Evolutionary conservation across 1,139 yeast genomes (phyloP), one percentile per base, ranked within the genome.

Genomic region (Diutina mesorugosa): DNA sequence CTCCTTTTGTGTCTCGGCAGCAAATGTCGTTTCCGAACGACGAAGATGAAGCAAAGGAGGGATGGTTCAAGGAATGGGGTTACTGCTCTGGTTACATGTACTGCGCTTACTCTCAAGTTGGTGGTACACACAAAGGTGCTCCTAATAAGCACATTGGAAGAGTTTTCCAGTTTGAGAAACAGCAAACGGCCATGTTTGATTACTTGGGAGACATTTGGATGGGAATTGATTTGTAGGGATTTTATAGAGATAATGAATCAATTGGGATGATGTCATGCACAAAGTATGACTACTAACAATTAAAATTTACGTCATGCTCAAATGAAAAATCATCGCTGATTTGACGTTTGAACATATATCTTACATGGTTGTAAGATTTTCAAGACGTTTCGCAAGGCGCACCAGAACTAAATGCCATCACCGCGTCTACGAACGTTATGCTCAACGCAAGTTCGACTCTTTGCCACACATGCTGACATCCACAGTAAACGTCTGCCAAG

Each of bases 51-150:
- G 69, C 74, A 6, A 63, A 63, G 28, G 58, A 63, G 53, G 62
- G 72, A 2, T 72, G 77, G 77, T 65, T 64, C 46, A 29, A 28
- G 28, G 62, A 68, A 65, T 58, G 68, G 26, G 65, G 64, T 16
- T 72, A 71, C 59, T 72, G 77, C 60, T 59, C 64, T 54, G 71
- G 71, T 4, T 72, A 72, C 58, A 68, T 71, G 6, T 72, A 76
- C 76, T 72, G 77, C 62, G 76, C 69, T 1, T 71, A 71, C 58
- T 70, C 73, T 12, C 66, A 67, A 55, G 65, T 71, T 32, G 77
- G 75, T 2, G 69, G 68, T 10, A 30, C 21, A 6, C n/a, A 50
- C 10, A 50, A 50, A 12, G 51, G 51, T 21, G 21, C 12, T 5
- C 6, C 18, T 5, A 48, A 28, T 3, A 7, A 4, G 26, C 45